Conservation (phyloP, 345 rosid genomes). For the Ricinus communis region DNA sequence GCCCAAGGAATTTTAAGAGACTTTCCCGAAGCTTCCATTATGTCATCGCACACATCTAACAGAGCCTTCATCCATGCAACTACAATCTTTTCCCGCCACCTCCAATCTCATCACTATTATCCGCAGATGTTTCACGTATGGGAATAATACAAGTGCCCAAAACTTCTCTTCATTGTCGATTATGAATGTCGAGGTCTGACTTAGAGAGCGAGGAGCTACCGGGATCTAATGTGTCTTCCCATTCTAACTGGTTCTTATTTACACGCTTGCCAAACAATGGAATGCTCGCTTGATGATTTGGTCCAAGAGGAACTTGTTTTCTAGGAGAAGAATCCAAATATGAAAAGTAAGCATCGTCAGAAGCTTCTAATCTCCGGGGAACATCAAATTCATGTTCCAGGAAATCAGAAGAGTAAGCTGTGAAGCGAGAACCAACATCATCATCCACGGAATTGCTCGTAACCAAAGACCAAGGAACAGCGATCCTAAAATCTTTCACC, state of each 20-base stretch:
- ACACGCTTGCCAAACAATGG: conserved; percentile 16
- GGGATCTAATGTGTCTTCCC: no score
- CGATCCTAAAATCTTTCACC: neutral
- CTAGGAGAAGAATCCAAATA: conserved; percentile 14
- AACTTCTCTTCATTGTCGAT: no score
- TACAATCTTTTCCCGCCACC: conserved; percentile 35
- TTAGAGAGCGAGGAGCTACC: no score
- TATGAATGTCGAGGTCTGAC: no score
- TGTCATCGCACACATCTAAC: conserved; percentile 62
- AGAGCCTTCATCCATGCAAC: conserved; percentile 60
- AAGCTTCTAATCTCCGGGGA: conserved; percentile 21
- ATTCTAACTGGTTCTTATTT: conserved; percentile 18
- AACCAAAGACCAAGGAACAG: conserved; percentile 21
- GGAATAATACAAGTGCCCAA: conserved; percentile 22
- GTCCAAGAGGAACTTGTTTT: conserved; percentile 29
- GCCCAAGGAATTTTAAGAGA: conserved; percentile 45
- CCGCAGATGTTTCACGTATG: neutral
- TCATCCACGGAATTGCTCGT: conserved; percentile 39
- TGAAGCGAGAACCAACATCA: conserved; percentile 22
- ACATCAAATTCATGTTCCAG: conserved; percentile 29
- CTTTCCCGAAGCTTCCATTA: conserved; percentile 50
- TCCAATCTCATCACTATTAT: conserved; percentile 29
- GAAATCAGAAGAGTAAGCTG: conserved; percentile 33
- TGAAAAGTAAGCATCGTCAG: neutral
- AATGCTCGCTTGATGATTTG: conserved; percentile 29